A percentile compares a stretch with the other conserved stretches of the same genome.
Evolutionary conservation across 129 eudicot genomes (phyloP).

Genomic region (Arctium minus): DNA sequence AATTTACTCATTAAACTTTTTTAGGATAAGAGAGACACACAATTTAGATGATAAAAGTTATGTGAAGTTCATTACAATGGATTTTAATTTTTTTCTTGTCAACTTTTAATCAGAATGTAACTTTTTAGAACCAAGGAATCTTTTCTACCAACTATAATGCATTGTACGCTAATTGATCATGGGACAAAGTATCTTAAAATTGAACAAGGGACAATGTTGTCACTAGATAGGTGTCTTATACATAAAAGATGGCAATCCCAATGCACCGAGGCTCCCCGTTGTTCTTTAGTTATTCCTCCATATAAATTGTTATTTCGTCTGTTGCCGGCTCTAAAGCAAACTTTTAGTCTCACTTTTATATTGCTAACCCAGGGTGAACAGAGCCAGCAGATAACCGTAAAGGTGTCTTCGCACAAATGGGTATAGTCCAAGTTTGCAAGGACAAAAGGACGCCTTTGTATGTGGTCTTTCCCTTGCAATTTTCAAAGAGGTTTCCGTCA

Average conservation of each 20-base stretch:
- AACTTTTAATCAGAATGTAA: not conserved
- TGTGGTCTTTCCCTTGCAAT: not conserved
- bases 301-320: not conserved
- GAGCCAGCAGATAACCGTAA: not conserved
- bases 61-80: too few relatives aligned
- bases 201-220: too few relatives aligned
- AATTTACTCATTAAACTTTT: too few relatives aligned
- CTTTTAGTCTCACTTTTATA: not conserved
- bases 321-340: not conserved
- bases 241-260: not conserved
- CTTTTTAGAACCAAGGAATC: not conserved
- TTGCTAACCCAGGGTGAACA: not conserved
- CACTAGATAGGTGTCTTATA: not conserved
- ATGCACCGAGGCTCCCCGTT: not conserved
- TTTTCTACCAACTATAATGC: not conserved
- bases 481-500: not conserved
- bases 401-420: not conserved
- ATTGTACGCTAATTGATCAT: not conserved
- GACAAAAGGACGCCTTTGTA: not conserved
- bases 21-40: too few relatives aligned
- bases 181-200: not conserved
- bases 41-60: too few relatives aligned
- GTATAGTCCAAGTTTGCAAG: not conserved
- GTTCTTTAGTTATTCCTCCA: not conserved
- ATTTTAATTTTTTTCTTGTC: not conserved